phyloP scores from a whole-genome alignment of 371 early-diverging fungal species.

The Mortierella sp. region DNA sequence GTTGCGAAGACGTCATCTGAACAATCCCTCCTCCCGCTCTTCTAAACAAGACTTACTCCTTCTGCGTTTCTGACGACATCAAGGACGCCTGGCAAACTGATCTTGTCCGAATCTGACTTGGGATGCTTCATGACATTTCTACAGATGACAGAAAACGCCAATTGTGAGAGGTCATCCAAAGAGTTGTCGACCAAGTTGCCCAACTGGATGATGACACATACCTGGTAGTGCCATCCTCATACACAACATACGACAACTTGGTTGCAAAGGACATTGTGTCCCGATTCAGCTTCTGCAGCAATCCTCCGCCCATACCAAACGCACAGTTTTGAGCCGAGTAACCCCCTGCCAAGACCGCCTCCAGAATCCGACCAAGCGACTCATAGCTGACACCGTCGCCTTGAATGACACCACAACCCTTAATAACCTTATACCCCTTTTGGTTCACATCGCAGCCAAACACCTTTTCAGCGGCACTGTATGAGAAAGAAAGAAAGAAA shows the following conservation, averaged over 20 bases:
- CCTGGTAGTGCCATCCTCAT: conserved; percentile 66
- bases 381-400: conserved; percentile 80
- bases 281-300: conserved; percentile 81
- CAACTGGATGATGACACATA: too few relatives aligned
- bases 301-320: conserved; percentile 88
- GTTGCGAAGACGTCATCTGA: too few relatives aligned
- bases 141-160: not conserved
- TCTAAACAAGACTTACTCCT: conserved; percentile 35
- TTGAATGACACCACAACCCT: conserved; percentile 78
- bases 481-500: not conserved
- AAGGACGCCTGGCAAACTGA: conserved; percentile 79
- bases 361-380: conserved; percentile 62
- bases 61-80: conserved; percentile 58
- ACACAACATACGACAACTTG: conserved; percentile 73
- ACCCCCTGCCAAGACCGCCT: conserved; percentile 62
- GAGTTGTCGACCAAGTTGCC: not conserved
- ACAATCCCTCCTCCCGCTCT: not conserved
- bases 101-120: conserved; percentile 72
- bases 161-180: not conserved
- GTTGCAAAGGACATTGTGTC: conserved; percentile 89
- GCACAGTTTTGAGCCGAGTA: conserved; percentile 77
- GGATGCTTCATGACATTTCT: conserved; percentile 86
- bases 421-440: conserved; percentile 77
- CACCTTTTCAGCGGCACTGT: conserved; percentile 72
- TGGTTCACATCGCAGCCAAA: conserved; percentile 73